Percentiles rank a stretch among this genome's conserved stretches.
phyloP scores from a whole-genome alignment of 139 green algal genomes.

The Coccomyxa sp. region DNA sequence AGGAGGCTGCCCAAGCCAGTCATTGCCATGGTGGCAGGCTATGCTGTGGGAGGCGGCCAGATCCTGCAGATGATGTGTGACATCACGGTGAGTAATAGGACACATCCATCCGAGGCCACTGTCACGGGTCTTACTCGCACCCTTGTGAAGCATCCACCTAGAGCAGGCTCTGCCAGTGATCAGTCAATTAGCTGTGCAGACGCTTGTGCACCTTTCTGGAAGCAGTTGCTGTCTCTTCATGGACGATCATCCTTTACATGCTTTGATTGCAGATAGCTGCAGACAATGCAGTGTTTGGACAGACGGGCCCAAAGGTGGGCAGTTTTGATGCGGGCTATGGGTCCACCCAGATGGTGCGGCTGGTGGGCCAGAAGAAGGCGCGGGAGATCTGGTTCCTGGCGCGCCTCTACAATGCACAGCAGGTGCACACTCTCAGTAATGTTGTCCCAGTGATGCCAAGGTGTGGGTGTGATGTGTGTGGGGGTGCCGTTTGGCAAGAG shows the following conservation, averaged over 20 bases:
- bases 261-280: conserved; percentile 74
- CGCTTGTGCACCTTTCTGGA: too few species aligned
- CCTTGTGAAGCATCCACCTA: too few species aligned
- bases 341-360: conserved; percentile 84
- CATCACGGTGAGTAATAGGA: conserved; percentile 65
- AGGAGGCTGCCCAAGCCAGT: conserved; percentile 90
- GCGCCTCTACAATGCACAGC: conserved; percentile 84
- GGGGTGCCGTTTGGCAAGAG: too few species aligned
- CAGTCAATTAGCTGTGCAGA: too few species aligned
- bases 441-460: too few species aligned
- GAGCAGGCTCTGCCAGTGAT: too few species aligned
- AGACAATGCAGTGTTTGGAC: conserved; percentile 97
- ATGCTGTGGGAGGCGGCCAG: conserved; percentile 95
- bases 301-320: conserved; percentile 96
- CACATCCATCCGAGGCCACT: not conserved
- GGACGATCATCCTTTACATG: not conserved
- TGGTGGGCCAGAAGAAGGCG: conserved; percentile 93
- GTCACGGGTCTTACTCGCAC: not conserved
- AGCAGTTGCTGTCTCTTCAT: not conserved
- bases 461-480: too few species aligned
- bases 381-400: conserved; percentile 98
- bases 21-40: conserved; percentile 92
- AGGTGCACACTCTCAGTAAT: conserved; percentile 15
- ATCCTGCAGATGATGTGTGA: conserved; percentile 99
- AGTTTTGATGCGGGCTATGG: conserved; percentile 98